Percentiles rank a stretch among this genome's conserved stretches.
These are phyloP conservation scores for Firmiana major DNA, from an alignment of 345 rosid genomes.

Conservation along the genomic window DNA sequence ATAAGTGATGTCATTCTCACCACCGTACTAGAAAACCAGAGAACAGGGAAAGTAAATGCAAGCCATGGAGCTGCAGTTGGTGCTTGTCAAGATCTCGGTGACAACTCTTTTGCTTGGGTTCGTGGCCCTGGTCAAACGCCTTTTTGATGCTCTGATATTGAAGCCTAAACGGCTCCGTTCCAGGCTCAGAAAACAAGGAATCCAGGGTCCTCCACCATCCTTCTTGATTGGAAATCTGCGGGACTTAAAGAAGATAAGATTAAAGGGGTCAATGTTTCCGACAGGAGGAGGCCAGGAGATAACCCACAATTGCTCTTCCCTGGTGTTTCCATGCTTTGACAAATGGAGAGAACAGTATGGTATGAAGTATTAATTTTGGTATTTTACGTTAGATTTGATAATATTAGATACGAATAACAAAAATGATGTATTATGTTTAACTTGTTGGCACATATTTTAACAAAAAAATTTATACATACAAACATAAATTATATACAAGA, in stretches of 20 bases:
- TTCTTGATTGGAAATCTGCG: constrained; percentile 37
- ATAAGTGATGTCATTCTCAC: no score
- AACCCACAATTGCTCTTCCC: constrained; percentile 25
- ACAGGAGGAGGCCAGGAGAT: not conserved
- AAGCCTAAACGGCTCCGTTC: constrained; percentile 34
- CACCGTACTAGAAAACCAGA: no score
- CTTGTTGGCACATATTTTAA: no score
- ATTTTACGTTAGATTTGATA: no score
- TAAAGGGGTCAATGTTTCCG: not conserved
- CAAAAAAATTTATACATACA: no score
- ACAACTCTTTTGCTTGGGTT: not conserved
- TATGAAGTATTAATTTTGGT: not conserved
- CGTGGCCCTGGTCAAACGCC: not conserved
- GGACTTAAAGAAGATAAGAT: constrained; percentile 30
- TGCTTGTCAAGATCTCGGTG: not conserved
- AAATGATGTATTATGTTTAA: no score
- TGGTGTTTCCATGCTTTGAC: constrained; percentile 28
- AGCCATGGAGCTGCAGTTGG: not conserved
- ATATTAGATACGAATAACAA: no score
- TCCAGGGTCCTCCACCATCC: constrained; percentile 32
- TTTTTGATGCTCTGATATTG: not conserved
- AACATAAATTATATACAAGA: no score
- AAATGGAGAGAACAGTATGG: constrained; percentile 37
- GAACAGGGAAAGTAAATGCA: no score
- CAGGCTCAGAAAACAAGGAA: constrained; percentile 33